Percentiles rank a stretch among this genome's conserved stretches.
Evolutionary conservation across 805 yeast genomes (phyloP).

Genomic region (Myxozyma sirexii): DNA sequence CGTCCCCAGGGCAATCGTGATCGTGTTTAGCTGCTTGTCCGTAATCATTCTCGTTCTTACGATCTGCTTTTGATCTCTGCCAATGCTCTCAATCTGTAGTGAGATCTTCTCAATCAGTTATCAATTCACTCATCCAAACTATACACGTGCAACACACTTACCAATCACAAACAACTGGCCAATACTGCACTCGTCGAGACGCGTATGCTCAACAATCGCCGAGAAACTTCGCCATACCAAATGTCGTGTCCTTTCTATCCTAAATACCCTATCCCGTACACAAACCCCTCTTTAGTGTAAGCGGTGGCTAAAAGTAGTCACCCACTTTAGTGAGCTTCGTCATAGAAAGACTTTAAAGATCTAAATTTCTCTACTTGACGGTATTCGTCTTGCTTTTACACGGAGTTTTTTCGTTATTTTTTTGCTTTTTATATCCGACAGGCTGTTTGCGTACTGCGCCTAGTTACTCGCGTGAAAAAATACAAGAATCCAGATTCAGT

Average conservation of each 20-base stretch:
- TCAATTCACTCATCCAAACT: no score
- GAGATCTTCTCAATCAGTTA: neutral
- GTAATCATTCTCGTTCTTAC: slow-evolving; percentile 61
- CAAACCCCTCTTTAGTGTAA: neutral
- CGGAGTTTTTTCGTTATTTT: no score
- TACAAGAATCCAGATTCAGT: no score
- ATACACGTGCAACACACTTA: no score
- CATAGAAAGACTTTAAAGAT: no score
- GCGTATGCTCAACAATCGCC: neutral
- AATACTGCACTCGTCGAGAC: no score
- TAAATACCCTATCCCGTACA: neutral
- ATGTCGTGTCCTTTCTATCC: neutral
- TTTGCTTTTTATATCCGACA: no score
- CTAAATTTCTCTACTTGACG: no score
- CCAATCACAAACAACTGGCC: no score
- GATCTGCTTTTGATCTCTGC: slow-evolving; percentile 43
- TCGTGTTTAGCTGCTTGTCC: slow-evolving; percentile 73
- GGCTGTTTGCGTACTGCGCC: no score
- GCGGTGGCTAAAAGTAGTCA: slow-evolving; percentile 3
- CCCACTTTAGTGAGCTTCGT: neutral
- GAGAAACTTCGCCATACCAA: neutral
- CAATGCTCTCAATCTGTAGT: neutral
- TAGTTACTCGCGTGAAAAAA: neutral
- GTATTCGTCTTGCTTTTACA: no score
- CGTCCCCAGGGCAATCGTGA: slow-evolving; percentile 75